A percentile compares a stretch with the other conserved stretches of the same genome.
phyloP scores from a whole-genome alignment of 768 basidiomycete genomes.

The Termitomyces sp. region DNA sequence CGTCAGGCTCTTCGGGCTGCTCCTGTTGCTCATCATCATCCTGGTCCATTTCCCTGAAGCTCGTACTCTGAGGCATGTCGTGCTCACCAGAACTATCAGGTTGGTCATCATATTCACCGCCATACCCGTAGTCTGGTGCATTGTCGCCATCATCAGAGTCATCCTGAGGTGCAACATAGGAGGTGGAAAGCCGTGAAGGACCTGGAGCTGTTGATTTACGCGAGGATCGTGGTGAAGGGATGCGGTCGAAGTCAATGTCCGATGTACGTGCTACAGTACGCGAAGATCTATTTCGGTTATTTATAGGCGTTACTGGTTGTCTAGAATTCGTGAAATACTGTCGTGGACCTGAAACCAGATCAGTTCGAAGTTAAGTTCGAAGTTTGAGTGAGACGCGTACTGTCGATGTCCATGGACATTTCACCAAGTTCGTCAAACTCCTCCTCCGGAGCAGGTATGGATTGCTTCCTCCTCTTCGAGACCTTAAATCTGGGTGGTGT shows the following conservation, averaged over 20 bases:
- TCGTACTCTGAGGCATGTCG: slow-evolving; percentile 31
- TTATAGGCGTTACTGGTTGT: slow-evolving; percentile 24
- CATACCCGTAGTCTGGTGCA: slow-evolving; percentile 22
- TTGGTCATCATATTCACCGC: slow-evolving; percentile 28
- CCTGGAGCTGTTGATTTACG: slow-evolving; percentile 35
- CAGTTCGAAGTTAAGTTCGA: slow-evolving; percentile 21
- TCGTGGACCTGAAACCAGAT: slow-evolving; percentile 33
- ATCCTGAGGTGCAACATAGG: slow-evolving; percentile 28
- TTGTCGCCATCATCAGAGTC: slow-evolving; percentile 26
- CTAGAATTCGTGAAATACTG: slow-evolving; percentile 34
- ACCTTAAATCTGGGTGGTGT: slow-evolving; percentile 55
- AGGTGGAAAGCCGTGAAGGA: slow-evolving; percentile 37
- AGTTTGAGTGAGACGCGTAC: slow-evolving; percentile 33
- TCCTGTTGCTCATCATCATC: slow-evolving; percentile 45
- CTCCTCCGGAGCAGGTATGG: slow-evolving; percentile 26
- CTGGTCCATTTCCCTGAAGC: slow-evolving; percentile 47
- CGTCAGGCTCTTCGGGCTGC: slow-evolving; percentile 26
- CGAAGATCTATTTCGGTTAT: slow-evolving; percentile 35
- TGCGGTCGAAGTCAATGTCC: slow-evolving; percentile 57
- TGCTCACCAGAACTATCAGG: slow-evolving; percentile 20
- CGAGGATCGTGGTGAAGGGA: slow-evolving; percentile 53
- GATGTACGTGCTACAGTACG: slow-evolving; percentile 49
- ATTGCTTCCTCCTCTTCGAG: slow-evolving; percentile 45
- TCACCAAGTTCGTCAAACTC: slow-evolving; percentile 46
- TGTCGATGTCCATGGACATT: slow-evolving; percentile 75